A percentile compares a stretch with the other conserved stretches of the same genome.
These are phyloP conservation scores for Scleromitrula shiraiana DNA, from an alignment of 2,329 filamentous ascomycete genomes.

Conservation along the genomic window DNA sequence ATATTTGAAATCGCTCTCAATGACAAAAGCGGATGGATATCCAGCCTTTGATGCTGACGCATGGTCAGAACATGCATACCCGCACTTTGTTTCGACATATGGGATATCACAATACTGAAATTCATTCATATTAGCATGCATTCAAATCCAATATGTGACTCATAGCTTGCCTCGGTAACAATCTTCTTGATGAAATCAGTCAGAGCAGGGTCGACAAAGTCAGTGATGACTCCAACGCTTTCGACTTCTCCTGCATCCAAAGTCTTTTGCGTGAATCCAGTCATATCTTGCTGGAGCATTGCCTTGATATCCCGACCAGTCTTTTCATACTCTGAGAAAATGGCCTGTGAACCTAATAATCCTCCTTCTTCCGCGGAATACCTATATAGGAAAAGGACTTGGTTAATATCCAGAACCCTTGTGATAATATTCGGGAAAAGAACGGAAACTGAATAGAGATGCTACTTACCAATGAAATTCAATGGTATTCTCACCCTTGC, in stretches of 20 bases:
- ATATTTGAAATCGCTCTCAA: constrained; percentile 62
- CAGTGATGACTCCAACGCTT: constrained; percentile 85
- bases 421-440: too few species aligned
- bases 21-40: constrained; percentile 68
- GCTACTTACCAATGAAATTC: constrained; percentile 99
- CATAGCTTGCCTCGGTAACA: constrained; percentile 53
- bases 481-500: constrained; percentile 73
- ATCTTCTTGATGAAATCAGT: constrained; percentile 88
- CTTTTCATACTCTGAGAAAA: constrained; percentile 76
- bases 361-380: constrained; percentile 88
- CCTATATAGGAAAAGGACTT: too few species aligned
- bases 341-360: constrained; percentile 77
- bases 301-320: constrained; percentile 72
- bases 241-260: constrained; percentile 75
- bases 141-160: too few species aligned
- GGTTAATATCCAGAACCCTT: too few species aligned
- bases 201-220: constrained; percentile 75
- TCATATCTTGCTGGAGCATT: constrained; percentile 99
- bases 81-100: constrained; percentile 80
- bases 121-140: too few species aligned
- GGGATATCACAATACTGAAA: constrained; percentile 82
- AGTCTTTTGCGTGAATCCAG: constrained; percentile 76
- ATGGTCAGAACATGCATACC: constrained; percentile 75
- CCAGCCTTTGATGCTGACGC: constrained; percentile 66
- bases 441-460: too few species aligned